Evolutionary conservation across 768 basidiomycete species (phyloP).

Genomic region (Aureoboletus auriporus): DNA sequence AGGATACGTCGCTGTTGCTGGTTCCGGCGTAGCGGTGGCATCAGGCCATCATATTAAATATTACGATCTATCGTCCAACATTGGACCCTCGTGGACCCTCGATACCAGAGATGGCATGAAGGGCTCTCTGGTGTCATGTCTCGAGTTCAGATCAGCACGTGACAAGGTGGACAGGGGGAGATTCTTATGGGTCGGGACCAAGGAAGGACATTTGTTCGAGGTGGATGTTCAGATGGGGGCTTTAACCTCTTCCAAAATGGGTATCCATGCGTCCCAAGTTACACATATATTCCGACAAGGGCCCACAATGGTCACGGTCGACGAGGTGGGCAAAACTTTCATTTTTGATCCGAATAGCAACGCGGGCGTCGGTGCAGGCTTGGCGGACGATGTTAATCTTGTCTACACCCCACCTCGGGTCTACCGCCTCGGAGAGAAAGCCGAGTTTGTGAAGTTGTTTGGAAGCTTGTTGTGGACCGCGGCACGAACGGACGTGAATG

Average conservation of each 20-base stretch:
- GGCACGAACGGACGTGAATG: slow-evolving; percentile 47
- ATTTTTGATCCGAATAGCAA: slow-evolving; percentile 55
- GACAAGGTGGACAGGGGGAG: slow-evolving; percentile 49
- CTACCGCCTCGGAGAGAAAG: slow-evolving; percentile 73
- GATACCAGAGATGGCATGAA: slow-evolving; percentile 66
- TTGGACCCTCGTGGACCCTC: slow-evolving; percentile 43
- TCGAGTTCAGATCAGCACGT: slow-evolving; percentile 67
- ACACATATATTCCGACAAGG: slow-evolving; percentile 72
- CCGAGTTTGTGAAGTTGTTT: slow-evolving; percentile 73
- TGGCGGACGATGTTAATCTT: slow-evolving; percentile 41
- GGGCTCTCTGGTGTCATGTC: slow-evolving; percentile 66
- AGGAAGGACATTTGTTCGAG: slow-evolving; percentile 85
- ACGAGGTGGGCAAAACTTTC: slow-evolving; percentile 81
- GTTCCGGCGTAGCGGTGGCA: slow-evolving; percentile 55
- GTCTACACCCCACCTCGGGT: slow-evolving; percentile 49
- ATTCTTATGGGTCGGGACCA: slow-evolving; percentile 83
- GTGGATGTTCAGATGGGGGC: slow-evolving; percentile 63
- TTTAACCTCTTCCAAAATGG: slow-evolving; percentile 53
- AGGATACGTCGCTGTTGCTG: slow-evolving; percentile 53
- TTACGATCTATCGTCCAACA: slow-evolving; percentile 52
- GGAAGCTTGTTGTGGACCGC: slow-evolving; percentile 85
- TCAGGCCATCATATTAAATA: slow-evolving; percentile 56
- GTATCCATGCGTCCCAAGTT: slow-evolving; percentile 64
- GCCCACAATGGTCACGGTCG: slow-evolving; percentile 70
- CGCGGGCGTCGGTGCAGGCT: slow-evolving; percentile 18